phyloP scores from a whole-genome alignment of 148 eudicot genomes.

The Salicornia ramosissima region DNA sequence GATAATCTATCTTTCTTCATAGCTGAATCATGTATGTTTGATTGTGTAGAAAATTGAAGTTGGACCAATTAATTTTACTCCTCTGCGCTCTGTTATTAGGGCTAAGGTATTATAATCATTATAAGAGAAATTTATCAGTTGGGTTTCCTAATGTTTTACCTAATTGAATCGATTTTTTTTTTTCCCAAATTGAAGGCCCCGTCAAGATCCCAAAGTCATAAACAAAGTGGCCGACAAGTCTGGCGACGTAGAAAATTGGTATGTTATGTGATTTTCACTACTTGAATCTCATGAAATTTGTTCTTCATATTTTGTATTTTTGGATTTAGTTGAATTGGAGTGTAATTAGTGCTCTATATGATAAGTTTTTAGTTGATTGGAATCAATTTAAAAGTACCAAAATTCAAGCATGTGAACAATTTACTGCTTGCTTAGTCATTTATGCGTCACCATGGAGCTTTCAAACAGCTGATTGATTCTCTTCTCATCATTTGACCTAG shows the following conservation, averaged over 20 bases:
- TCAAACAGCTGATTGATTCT: background rate
- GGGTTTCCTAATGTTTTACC: background rate
- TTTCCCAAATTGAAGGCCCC: constrained; percentile 26
- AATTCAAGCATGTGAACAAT: background rate
- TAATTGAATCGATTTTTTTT: constrained; percentile 14
- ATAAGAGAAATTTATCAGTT: background rate
- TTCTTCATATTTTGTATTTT: background rate
- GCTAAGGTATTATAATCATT: constrained; percentile 27
- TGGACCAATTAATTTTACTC: constrained; percentile 15
- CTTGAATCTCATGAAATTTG: background rate
- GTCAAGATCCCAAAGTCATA: constrained; percentile 33
- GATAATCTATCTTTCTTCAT: too few relatives aligned
- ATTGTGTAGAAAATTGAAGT: constrained; percentile 33
- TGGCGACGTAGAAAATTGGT: constrained; percentile 96
- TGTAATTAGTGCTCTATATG: background rate
- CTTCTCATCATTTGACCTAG: background rate
- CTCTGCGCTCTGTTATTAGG: constrained; percentile 23
- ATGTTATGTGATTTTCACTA: constrained; percentile 7
- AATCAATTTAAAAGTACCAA: background rate
- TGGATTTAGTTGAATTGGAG: background rate
- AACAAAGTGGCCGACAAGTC: constrained; percentile 43
- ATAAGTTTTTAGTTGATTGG: background rate
- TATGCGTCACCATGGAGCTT: background rate
- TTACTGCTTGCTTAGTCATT: background rate
- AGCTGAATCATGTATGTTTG: constrained; percentile 7